Evolutionary conservation across 2,329 filamentous ascomycete species (phyloP).

Genomic region (Penicillium sp.): DNA sequence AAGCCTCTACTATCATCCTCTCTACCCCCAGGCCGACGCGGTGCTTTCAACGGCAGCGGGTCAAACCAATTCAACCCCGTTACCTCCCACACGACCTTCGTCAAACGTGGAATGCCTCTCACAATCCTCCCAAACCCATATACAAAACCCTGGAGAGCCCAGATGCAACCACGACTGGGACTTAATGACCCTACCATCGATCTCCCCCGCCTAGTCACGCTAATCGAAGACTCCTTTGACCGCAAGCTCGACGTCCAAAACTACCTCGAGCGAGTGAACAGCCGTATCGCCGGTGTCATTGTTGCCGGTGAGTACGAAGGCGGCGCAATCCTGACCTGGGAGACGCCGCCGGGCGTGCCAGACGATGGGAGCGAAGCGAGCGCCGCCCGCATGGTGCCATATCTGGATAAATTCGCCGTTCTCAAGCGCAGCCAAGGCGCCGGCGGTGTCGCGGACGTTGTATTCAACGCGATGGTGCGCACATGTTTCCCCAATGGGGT

Average conservation of each 20-base stretch:
- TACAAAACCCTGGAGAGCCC: conserved; percentile 64
- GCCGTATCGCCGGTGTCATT: conserved; percentile 83
- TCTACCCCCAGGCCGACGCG: conserved; percentile 68
- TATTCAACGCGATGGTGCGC: conserved; percentile 93
- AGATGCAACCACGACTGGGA: conserved; percentile 59
- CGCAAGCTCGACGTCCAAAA: conserved; percentile 78
- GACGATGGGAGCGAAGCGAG: conserved; percentile 54
- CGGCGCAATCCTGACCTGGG: conserved; percentile 92
- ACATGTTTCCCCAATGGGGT: conserved; percentile 85
- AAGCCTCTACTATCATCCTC: conserved; percentile 92
- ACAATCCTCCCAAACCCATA: conserved; percentile 75
- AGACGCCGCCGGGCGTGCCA: conserved; percentile 62
- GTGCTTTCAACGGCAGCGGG: conserved; percentile 27
- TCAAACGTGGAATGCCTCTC: conserved; percentile 88
- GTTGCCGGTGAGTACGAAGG: conserved; percentile 97
- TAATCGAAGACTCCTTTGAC: conserved; percentile 93
- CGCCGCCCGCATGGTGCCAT: conserved; percentile 71
- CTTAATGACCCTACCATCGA: conserved; percentile 81
- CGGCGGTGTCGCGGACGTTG: conserved; percentile 88
- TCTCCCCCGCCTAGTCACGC: conserved; percentile 72
- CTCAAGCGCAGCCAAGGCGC: conserved; percentile 83
- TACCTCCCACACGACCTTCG: conserved; percentile 67
- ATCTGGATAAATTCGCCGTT: conserved; percentile 96
- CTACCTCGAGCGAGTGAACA: conserved; percentile 77
- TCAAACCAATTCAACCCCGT: conserved; percentile 29